A percentile compares a stretch with the other conserved stretches of the same genome.
Conservation (phyloP, 2,329 filamentous ascomycete genomes). For the Claviceps pusilla region DNA sequence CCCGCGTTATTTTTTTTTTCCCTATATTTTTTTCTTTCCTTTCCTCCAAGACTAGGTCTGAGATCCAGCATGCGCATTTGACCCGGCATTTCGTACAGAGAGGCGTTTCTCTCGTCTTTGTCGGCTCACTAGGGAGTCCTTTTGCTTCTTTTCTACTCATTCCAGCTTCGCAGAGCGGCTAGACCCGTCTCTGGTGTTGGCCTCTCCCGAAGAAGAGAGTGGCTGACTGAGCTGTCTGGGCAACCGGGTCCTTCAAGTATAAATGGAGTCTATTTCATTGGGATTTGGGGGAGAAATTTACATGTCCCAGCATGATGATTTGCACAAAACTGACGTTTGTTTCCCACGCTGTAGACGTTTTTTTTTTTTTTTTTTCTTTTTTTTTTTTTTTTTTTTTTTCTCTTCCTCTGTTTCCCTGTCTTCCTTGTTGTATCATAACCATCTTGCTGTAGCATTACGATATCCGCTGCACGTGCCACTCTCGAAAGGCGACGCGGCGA, state of each 20-base stretch:
- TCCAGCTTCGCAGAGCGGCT: neutral
- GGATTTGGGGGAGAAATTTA: neutral
- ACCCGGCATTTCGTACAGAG: neutral
- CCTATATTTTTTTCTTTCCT: neutral
- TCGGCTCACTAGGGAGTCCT: neutral
- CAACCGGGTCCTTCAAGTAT: neutral
- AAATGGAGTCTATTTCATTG: neutral
- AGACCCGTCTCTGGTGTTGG: neutral
- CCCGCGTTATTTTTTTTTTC: neutral
- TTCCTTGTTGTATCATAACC: neutral
- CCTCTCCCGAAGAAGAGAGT: neutral
- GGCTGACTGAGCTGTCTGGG: constrained; percentile 6
- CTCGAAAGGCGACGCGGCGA: neutral
- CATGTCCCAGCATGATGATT: constrained; percentile 1
- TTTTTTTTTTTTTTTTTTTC: neutral
- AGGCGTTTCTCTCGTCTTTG: neutral
- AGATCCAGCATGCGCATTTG: neutral
- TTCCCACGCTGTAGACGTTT: constrained; percentile 4
- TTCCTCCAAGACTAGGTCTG: neutral
- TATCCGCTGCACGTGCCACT: neutral
- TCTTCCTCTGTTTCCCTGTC: neutral
- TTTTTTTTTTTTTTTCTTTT: neutral
- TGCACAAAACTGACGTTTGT: constrained; percentile 12
- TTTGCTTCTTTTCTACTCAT: neutral
- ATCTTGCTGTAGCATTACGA: neutral